A percentile compares a stretch with the other conserved stretches of the same genome.
phyloP scores from a whole-genome alignment of 345 rosid genomes.

The Mercurialis annua region DNA sequence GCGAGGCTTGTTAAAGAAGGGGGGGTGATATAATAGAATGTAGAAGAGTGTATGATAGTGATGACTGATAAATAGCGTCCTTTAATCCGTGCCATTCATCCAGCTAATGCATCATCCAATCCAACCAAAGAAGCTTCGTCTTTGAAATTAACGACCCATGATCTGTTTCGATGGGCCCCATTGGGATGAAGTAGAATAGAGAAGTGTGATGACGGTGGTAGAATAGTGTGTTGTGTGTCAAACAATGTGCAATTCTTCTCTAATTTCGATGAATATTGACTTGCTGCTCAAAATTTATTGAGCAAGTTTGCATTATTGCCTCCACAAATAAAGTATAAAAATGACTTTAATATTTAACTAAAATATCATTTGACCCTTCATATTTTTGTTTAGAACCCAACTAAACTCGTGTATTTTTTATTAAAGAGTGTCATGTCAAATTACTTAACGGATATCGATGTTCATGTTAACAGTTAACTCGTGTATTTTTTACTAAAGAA shows the following conservation, averaged over 20 bases:
- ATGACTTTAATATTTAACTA: too few species aligned
- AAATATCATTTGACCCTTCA: too few species aligned
- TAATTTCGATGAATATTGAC: not conserved
- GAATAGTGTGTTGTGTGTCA: not conserved
- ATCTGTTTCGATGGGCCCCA: conserved; percentile 8
- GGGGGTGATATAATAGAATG: conserved; percentile 7
- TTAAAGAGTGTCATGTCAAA: too few species aligned
- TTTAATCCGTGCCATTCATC: conserved; percentile 26
- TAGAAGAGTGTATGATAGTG: not conserved
- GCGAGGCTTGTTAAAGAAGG: conserved; percentile 26
- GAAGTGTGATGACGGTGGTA: not conserved
- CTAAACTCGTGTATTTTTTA: too few species aligned
- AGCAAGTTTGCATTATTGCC: too few species aligned
- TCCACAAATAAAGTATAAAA: too few species aligned
- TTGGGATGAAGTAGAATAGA: not conserved
- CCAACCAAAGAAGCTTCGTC: conserved; percentile 17
- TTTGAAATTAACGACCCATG: not conserved
- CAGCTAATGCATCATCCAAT: conserved; percentile 16
- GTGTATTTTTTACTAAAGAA: too few species aligned
- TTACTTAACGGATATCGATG: too few species aligned
- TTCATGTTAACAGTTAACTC: too few species aligned
- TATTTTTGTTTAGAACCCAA: too few species aligned
- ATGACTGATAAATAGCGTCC: not conserved
- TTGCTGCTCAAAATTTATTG: too few species aligned
- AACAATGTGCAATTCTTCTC: not conserved